Conservation (phyloP, 495 filamentous ascomycete genomes). For the Lophiostoma macrostomum region DNA sequence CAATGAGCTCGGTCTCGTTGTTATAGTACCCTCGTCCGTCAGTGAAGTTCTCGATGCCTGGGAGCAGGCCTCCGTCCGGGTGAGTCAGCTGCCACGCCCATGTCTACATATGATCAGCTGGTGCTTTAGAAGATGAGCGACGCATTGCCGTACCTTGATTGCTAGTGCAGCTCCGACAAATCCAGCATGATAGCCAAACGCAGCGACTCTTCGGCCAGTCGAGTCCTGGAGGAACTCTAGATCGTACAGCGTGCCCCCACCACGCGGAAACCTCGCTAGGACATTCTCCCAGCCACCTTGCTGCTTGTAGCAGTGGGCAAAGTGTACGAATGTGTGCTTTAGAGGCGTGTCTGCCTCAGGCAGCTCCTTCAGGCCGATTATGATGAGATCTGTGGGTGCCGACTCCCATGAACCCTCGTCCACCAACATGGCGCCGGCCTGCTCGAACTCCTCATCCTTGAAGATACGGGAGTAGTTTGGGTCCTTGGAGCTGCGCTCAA, state of each 20-base stretch:
- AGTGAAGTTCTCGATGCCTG: conserved; percentile 56
- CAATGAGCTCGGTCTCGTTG: conserved; percentile 69
- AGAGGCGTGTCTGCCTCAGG: conserved; percentile 85
- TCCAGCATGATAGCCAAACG: conserved; percentile 64
- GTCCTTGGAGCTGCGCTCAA: conserved; percentile 65
- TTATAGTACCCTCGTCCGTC: conserved; percentile 53
- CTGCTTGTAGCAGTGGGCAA: conserved; percentile 79
- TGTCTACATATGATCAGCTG: conserved; percentile 46
- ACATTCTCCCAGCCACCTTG: conserved; percentile 83
- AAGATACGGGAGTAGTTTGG: conserved; percentile 66
- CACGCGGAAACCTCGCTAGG: conserved; percentile 75
- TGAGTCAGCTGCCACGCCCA: conserved; percentile 88
- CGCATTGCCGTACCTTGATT: conserved; percentile 17
- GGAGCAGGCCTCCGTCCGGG: conserved; percentile 59
- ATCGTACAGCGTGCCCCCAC: conserved; percentile 80
- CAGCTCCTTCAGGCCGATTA: conserved; percentile 87
- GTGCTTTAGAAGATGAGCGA: neutral
- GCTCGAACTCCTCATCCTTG: conserved; percentile 63
- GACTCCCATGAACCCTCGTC: conserved; percentile 76
- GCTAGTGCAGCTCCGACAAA: conserved; percentile 41
- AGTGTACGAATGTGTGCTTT: conserved; percentile 82
- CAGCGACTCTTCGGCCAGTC: conserved; percentile 74
- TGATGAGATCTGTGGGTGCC: conserved; percentile 78
- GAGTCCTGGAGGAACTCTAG: conserved; percentile 88
- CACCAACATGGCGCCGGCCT: conserved; percentile 67